A percentile compares a stretch with the other conserved stretches of the same genome.
Evolutionary conservation across 1,284 basidiomycete species (phyloP).

Genomic region (Pisolithus thermaeus): DNA sequence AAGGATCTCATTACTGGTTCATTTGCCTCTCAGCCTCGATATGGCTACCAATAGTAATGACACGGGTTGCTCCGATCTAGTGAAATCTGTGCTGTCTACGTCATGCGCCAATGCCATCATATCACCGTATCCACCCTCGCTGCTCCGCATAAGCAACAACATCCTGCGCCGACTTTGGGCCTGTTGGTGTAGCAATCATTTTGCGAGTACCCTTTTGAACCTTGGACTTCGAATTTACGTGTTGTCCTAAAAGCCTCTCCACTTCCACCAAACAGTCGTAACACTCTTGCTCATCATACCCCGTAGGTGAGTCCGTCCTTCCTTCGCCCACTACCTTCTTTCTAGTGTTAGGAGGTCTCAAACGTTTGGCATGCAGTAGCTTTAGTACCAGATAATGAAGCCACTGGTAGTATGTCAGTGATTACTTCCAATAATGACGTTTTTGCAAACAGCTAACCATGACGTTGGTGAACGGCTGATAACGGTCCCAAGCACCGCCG

Average conservation of each 20-base stretch:
- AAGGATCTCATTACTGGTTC: too few species aligned
- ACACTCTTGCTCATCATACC: constrained; percentile 28
- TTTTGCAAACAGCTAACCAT: constrained; percentile 40
- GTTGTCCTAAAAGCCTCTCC: constrained; percentile 24
- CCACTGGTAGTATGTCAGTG: constrained; percentile 50
- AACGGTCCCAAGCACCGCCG: constrained; percentile 63
- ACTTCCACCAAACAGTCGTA: constrained; percentile 29
- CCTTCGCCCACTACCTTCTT: constrained; percentile 13
- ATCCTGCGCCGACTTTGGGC: constrained; percentile 25
- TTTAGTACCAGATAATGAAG: constrained; percentile 73
- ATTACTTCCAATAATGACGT: background rate
- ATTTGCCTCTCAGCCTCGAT: too few species aligned
- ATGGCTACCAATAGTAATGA: too few species aligned
- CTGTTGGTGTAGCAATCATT: constrained; percentile 11
- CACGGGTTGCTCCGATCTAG: too few species aligned
- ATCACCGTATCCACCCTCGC: constrained; percentile 22
- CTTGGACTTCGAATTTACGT: constrained; percentile 13
- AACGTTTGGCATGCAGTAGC: constrained; percentile 61
- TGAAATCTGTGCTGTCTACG: too few species aligned
- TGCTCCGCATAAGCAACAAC: constrained; percentile 22
- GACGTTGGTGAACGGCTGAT: constrained; percentile 80
- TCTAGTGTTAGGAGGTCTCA: constrained; percentile 43
- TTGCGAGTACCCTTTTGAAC: constrained; percentile 22
- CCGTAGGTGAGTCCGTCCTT: constrained; percentile 7
- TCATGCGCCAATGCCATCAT: background rate